These are phyloP conservation scores for Hamigera avellanea DNA, from an alignment of 495 filamentous ascomycete genomes.

Conservation along the genomic window DNA sequence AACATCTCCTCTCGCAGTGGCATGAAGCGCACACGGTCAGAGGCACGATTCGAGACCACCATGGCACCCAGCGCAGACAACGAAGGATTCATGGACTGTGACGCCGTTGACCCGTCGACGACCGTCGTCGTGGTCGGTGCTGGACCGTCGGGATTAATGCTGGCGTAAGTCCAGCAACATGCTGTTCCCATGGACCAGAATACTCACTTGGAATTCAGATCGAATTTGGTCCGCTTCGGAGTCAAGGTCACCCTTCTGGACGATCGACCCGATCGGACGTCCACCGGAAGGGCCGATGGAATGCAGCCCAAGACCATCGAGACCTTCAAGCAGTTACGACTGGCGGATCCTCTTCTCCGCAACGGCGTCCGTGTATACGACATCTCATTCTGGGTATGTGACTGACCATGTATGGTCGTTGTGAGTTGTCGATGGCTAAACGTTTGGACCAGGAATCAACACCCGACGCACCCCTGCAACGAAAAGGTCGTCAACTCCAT, in stretches of 20 bases:
- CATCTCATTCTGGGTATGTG: slow-evolving; percentile 54
- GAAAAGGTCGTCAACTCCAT: slow-evolving; percentile 58
- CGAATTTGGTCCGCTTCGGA: slow-evolving; percentile 55
- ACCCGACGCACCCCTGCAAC: slow-evolving; percentile 35
- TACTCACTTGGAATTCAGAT: slow-evolving; percentile 23
- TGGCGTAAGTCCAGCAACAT: slow-evolving; percentile 36
- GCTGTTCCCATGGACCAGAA: not conserved
- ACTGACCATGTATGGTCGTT: too few relatives aligned
- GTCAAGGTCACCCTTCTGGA: slow-evolving; percentile 62
- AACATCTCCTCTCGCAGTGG: too few relatives aligned
- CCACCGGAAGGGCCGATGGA: slow-evolving; percentile 66
- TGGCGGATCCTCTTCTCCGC: slow-evolving; percentile 50
- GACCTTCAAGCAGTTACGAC: slow-evolving; percentile 55
- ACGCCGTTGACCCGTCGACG: slow-evolving; percentile 15
- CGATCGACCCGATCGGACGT: slow-evolving; percentile 54
- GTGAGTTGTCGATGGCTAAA: too few relatives aligned
- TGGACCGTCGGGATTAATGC: slow-evolving; percentile 59
- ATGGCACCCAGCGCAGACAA: slow-evolving; percentile 22
- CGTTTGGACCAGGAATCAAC: slow-evolving; percentile 54
- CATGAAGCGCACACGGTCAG: too few relatives aligned
- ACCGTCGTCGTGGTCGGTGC: slow-evolving; percentile 60
- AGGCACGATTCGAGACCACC: not conserved
- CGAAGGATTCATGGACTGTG: slow-evolving; percentile 9
- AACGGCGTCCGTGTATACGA: slow-evolving; percentile 57
- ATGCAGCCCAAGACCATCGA: slow-evolving; percentile 71